A percentile compares a stretch with the other conserved stretches of the same genome.
Conservation (phyloP, 2,329 filamentous ascomycete genomes). For the Colletotrichum liriopes region DNA sequence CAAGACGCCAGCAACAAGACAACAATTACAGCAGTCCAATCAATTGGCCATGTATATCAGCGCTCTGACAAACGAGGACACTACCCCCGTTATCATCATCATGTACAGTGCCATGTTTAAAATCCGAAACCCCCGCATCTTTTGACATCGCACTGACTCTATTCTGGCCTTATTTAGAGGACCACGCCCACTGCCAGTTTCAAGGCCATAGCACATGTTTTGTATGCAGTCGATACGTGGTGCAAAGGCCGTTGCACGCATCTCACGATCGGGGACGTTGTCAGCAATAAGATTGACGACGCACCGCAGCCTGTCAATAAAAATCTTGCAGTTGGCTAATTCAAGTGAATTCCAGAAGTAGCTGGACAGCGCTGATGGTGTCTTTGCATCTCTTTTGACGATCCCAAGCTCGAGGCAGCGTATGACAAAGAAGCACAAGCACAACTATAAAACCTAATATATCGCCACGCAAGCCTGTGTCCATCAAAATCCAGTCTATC, state of each 20-base stretch:
- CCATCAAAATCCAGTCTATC: too few species aligned
- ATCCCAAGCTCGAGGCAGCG: too few species aligned
- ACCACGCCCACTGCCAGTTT: background rate
- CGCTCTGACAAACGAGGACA: background rate
- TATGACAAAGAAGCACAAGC: too few species aligned
- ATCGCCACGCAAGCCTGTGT: too few species aligned
- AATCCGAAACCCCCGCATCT: too few species aligned
- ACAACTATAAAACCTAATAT: too few species aligned
- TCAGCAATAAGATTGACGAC: background rate
- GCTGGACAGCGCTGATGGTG: too few species aligned
- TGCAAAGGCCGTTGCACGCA: background rate
- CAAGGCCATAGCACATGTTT: background rate
- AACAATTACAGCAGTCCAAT: background rate
- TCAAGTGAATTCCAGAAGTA: background rate
- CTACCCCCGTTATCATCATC: background rate
- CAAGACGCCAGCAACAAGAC: background rate
- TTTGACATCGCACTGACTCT: background rate
- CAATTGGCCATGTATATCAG: background rate
- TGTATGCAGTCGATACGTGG: background rate
- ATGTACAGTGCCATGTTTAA: too few species aligned
- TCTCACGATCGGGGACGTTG: background rate
- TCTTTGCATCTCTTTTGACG: too few species aligned
- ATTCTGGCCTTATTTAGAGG: background rate
- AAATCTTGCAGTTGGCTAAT: background rate
- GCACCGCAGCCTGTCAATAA: too few species aligned